Conservation (phyloP, 2,329 filamentous ascomycete species). For the Curvularia verruculosa region DNA sequence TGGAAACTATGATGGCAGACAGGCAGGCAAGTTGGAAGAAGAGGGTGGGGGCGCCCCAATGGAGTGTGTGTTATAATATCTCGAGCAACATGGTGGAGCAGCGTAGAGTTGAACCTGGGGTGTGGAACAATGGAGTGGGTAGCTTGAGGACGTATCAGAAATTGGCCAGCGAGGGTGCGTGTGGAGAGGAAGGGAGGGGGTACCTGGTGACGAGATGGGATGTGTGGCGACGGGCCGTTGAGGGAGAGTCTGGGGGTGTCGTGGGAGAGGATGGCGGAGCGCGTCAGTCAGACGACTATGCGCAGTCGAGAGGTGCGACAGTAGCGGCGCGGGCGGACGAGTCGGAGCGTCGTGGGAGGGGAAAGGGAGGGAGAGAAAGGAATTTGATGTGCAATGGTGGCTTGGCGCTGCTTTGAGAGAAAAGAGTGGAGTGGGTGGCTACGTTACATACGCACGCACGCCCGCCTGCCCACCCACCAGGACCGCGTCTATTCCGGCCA, state of each 20-base stretch:
- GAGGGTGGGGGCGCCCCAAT: conserved; percentile 41
- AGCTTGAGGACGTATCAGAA: conserved; percentile 31
- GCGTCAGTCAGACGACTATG: conserved; percentile 18
- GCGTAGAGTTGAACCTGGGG: conserved; percentile 38
- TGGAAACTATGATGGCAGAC: conserved; percentile 16
- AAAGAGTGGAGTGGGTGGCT: conserved; percentile 19
- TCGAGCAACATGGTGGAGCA: conserved; percentile 42
- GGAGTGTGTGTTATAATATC: conserved; percentile 48
- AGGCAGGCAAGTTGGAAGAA: conserved; percentile 15
- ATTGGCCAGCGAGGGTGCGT: conserved; percentile 26
- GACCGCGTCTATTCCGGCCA: no score
- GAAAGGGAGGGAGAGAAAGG: conserved; percentile 21
- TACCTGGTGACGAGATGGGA: conserved; percentile 43
- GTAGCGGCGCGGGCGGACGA: conserved; percentile 21
- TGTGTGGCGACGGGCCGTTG: conserved; percentile 41
- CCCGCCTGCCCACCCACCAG: no score
- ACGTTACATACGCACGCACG: conserved; percentile 6
- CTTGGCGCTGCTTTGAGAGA: conserved; percentile 15
- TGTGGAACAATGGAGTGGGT: conserved; percentile 29
- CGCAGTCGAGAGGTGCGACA: conserved; percentile 21
- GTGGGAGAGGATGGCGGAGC: conserved; percentile 15
- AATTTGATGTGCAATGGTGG: conserved; percentile 31
- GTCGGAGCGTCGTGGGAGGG: conserved; percentile 3
- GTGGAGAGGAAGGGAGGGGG: conserved; percentile 28
- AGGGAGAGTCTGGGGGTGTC: no score